A percentile compares a stretch with the other conserved stretches of the same genome.
phyloP scores from a whole-genome alignment of 2,329 filamentous ascomycete genomes.

The Scedosporium apiospermum region DNA sequence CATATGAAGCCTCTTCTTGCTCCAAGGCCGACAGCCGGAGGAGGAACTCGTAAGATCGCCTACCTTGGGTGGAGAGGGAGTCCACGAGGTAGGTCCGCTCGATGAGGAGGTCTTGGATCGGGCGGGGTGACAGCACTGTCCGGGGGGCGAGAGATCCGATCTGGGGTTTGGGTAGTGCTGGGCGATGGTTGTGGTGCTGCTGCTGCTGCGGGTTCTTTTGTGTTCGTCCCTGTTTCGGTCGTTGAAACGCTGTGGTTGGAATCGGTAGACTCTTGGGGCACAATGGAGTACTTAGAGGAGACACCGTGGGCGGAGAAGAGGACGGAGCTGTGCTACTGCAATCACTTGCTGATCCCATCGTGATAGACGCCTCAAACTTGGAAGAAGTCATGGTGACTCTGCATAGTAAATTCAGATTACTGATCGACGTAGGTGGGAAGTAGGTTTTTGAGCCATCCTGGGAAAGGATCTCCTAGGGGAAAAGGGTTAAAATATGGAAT shows the following conservation, averaged over 20 bases:
- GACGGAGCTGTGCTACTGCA: neutral
- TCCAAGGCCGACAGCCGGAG: constrained; percentile 27
- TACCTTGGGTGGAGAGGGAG: constrained; percentile 30
- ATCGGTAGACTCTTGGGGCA: neutral
- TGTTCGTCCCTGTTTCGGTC: neutral
- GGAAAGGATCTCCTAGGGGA: too few relatives aligned
- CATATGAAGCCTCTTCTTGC: constrained; percentile 14
- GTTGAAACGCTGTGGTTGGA: neutral
- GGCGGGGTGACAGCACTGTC: constrained; percentile 24
- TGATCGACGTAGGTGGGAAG: too few relatives aligned
- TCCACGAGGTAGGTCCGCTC: constrained; percentile 37
- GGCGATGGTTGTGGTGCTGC: neutral
- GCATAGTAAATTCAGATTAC: neutral
- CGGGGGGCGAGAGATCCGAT: constrained; percentile 9
- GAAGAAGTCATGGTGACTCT: neutral
- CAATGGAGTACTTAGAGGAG: neutral
- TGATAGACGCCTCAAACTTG: neutral
- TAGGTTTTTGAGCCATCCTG: too few relatives aligned
- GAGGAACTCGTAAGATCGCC: constrained; percentile 27
- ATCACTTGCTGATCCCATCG: neutral
- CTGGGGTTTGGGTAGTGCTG: constrained; percentile 1
- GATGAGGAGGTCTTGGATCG: constrained; percentile 30
- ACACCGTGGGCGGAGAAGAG: neutral
- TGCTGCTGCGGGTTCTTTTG: neutral
- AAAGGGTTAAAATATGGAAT: too few relatives aligned